Evolutionary conservation across 139 green algal genomes (phyloP), one percentile per base, ranked within the genome.

Genomic region (Chlorella sp.): DNA sequence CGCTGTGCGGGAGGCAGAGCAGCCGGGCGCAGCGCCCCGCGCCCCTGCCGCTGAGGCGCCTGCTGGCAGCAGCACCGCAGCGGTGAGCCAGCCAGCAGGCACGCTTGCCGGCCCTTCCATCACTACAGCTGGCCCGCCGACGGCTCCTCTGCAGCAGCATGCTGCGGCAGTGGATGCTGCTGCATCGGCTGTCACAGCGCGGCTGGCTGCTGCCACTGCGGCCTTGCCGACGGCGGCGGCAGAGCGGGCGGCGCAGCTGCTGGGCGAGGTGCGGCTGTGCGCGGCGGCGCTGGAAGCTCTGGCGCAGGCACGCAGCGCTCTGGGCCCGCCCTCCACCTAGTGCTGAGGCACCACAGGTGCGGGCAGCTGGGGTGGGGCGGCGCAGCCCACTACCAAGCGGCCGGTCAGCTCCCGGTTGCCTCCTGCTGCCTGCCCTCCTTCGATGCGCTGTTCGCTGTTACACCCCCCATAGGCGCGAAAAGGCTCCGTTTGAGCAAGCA

Each of bases 181-280:
- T 2, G 80, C 80, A 4, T 47, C 65, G 13, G 80, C 55, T 15
- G 82, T 87, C 4, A 71, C 69, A 4, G 69, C 56, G 11, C 41
- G 70, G 20, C 60, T 86, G 69, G 47, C n/a, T n/a, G 44, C 20
- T 1, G 41, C 68, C 5, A 62, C 70, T 2, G 73, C 36, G 28
- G 47, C n/a, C 21, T 38, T 87, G 57, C 26, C 30, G 4, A 63
- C 5, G 0, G 71, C 71, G 26, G 36, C 32, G 26, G n/a, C 47
- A 30, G 39, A 11, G 6, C 18, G 51, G 47, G 82, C 34, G 11
- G 17, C 32, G 28, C n/a, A 34, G 30, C 44, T 84, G 26, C 55
- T 87, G 25, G 56, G 2, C 2, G 17, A 60, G n/a, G 21, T 88
- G 28, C 60, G 79, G 57, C 60, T 68, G 39, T 88, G 84, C 26